These are phyloP conservation scores for Gaertneriomyces sp. DNA, from an alignment of 192 early-diverging fungal species.

Conservation along the genomic window DNA sequence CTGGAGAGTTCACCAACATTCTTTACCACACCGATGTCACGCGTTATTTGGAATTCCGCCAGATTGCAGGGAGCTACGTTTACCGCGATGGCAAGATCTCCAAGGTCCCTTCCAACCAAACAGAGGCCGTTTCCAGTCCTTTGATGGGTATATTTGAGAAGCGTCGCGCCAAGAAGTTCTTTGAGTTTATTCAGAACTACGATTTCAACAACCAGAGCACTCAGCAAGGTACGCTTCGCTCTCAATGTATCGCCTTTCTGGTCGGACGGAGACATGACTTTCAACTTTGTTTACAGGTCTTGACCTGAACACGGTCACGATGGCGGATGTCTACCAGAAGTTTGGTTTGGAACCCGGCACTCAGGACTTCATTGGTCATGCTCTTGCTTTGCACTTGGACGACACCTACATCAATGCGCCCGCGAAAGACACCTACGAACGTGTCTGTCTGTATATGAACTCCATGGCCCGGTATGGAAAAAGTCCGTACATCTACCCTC, in stretches of 20 bases:
- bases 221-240: conserved; percentile 56
- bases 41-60: conserved; percentile 96
- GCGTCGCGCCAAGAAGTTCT: conserved; percentile 86
- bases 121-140: conserved; percentile 78
- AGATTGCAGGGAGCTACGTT: conserved; percentile 90
- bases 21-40: conserved; percentile 98
- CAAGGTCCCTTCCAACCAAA: conserved; percentile 91
- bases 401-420: conserved; percentile 65
- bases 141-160: conserved; percentile 96
- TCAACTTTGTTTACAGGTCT: conserved; percentile 47
- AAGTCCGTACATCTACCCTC: conserved; percentile 97
- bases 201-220: conserved; percentile 76
- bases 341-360: conserved; percentile 92
- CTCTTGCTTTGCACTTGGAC: conserved; percentile 93
- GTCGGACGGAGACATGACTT: background rate
- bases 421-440: conserved; percentile 83
- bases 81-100: conserved; percentile 84
- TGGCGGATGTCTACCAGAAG: conserved; percentile 82
- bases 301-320: conserved; percentile 70
- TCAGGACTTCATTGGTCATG: conserved; percentile 97
- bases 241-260: background rate
- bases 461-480: conserved; percentile 91
- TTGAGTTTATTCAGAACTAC: conserved; percentile 93
- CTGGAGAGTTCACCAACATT: conserved; percentile 95
- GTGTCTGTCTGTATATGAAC: conserved; percentile 86